Evolutionary conservation across 495 filamentous ascomycete species (phyloP), one percentile per base, ranked within the genome.

Genomic region (Penicillium tannophilum): DNA sequence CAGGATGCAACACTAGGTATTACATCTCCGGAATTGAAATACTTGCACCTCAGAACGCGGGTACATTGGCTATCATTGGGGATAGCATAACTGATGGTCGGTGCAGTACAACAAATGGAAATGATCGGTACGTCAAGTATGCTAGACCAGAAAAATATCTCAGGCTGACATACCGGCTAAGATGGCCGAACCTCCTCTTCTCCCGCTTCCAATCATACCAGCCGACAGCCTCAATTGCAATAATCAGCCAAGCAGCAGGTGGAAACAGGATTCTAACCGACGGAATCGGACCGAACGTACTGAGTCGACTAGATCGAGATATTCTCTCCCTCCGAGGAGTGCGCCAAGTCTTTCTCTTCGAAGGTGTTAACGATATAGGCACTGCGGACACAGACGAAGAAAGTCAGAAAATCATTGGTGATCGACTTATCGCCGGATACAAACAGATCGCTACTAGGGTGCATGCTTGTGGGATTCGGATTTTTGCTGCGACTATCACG

Each of bases 81-180:
- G 89, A 92, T 65, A 88, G 85, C 61, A 90, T 92, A 62, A 90
- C 88, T 6, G 89, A 91, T 55, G 89, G 88, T 0, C 77, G 86
- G 2, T 83, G 84, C 30, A 88, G 84, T 67, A 80, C 74, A 36
- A 84, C 84, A 26, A 83, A 92, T 63, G 69, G 64, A 12, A 89
- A 92, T 60, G 82, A 88, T 60, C 83, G 86, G 81, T 86, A 70
- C 52, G 65, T 30, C 4, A 6, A 35, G 20, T 26, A 41, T 9
- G 2, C 24, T 6, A 24, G 42, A n/a, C 26, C 17, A 0, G 2
- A 2, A 10, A 33, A 48, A 17, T 19, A 19, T 9, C 24, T 44
- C 24, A 24, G 24, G 24, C 11, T 49, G 14, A 47, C 12, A 12
- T 47, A 7, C 26, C 26, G 11, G 10, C 3, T 42, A 84, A 36